Evolutionary conservation across 2,329 filamentous ascomycete species (phyloP).

Genomic region (Chaetomiaceae sp.): DNA sequence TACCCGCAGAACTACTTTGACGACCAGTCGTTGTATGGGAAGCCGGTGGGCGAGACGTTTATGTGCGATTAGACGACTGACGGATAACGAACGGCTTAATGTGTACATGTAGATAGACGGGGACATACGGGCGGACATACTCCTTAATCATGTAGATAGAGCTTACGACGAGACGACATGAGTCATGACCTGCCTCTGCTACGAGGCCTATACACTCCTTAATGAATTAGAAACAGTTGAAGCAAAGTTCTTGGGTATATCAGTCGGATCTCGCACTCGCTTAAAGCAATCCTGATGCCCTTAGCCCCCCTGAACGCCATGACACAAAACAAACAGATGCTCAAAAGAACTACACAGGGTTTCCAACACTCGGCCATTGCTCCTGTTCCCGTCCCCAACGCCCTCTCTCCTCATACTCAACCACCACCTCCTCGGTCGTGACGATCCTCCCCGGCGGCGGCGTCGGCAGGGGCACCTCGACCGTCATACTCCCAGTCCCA

Average conservation of each 20-base stretch:
- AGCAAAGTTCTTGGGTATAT: too few species aligned
- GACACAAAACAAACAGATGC: too few species aligned
- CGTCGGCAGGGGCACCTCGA: neutral
- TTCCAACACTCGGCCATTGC: neutral
- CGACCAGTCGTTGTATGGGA: constrained; percentile 25
- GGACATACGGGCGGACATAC: neutral
- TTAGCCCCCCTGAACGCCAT: too few species aligned
- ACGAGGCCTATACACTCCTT: too few species aligned
- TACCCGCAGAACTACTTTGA: constrained; percentile 27
- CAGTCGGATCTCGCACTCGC: too few species aligned
- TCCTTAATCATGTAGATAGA: constrained; percentile 6
- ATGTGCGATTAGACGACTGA: constrained; percentile 19
- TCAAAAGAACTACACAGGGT: neutral
- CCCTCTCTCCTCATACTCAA: constrained; percentile 22
- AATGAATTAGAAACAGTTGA: too few species aligned
- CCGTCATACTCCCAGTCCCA: neutral
- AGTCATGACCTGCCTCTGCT: constrained; percentile 6
- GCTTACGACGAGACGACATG: constrained; percentile 12
- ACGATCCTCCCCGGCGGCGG: constrained; percentile 24
- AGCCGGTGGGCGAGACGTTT: constrained; percentile 27
- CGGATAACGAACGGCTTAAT: neutral
- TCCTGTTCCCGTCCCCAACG: neutral
- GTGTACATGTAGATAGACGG: neutral
- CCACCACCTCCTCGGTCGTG: constrained; percentile 22
- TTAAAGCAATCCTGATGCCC: too few species aligned